phyloP scores from a whole-genome alignment of 2,329 filamentous ascomycete genomes.

The Elsinoe perseae region DNA sequence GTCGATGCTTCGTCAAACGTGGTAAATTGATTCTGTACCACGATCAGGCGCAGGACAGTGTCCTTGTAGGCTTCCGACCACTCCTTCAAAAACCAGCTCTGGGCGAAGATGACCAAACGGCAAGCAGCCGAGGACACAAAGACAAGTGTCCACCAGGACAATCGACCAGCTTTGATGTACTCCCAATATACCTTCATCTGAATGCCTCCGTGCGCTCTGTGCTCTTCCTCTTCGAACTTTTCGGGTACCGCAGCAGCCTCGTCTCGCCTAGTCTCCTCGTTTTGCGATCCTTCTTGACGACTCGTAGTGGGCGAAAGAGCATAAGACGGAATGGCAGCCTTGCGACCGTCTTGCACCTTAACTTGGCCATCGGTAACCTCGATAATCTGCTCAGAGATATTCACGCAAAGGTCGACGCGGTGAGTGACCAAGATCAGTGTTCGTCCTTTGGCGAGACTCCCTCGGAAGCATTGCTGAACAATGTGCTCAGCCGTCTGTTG shows the following conservation, averaged over 20 bases:
- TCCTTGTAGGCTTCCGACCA: slow-evolving; percentile 71
- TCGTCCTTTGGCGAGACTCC: slow-evolving; percentile 47
- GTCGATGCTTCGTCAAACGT: slow-evolving; percentile 8
- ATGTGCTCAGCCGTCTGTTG: slow-evolving; percentile 58
- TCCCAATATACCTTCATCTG: slow-evolving; percentile 71
- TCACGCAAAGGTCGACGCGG: slow-evolving; percentile 61
- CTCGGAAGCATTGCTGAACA: slow-evolving; percentile 49
- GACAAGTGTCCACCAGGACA: slow-evolving; percentile 63
- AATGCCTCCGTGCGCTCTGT: slow-evolving; percentile 66
- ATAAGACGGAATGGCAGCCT: slow-evolving; percentile 17
- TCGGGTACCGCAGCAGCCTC: slow-evolving; percentile 52
- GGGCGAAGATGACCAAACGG: slow-evolving; percentile 56
- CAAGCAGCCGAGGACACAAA: slow-evolving; percentile 56
- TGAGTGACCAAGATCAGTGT: slow-evolving; percentile 56
- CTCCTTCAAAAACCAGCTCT: slow-evolving; percentile 75
- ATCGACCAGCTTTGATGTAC: slow-evolving; percentile 73
- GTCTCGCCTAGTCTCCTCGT: slow-evolving; percentile 32
- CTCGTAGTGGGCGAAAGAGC: slow-evolving; percentile 19
- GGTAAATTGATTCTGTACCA: neutral
- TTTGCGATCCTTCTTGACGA: slow-evolving; percentile 21
- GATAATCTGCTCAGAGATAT: slow-evolving; percentile 66
- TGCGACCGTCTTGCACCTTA: slow-evolving; percentile 21
- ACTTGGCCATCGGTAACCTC: slow-evolving; percentile 58
- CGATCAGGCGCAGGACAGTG: slow-evolving; percentile 19
- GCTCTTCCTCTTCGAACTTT: slow-evolving; percentile 73